These are phyloP conservation scores for Neonectria neomacrospora DNA, from an alignment of 2,329 filamentous ascomycete genomes.

Conservation along the genomic window DNA sequence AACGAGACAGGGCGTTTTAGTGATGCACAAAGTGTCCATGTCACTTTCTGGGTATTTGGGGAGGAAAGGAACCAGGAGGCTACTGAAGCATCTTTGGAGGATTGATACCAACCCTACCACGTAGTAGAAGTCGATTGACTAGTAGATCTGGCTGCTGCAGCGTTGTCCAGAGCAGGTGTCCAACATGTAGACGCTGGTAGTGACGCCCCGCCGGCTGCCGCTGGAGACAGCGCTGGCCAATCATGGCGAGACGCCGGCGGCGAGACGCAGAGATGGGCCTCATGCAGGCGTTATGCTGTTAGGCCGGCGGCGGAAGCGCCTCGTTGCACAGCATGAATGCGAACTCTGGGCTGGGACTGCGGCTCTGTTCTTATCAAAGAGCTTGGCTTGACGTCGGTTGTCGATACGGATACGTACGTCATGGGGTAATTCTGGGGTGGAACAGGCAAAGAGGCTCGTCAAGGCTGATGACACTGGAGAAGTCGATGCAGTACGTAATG, in stretches of 20 bases:
- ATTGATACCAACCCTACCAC: too few species aligned
- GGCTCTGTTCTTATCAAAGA: constrained; percentile 9
- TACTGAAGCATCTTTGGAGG: neutral
- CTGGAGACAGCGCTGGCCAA: neutral
- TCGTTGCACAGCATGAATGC: neutral
- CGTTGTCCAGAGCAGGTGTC: neutral
- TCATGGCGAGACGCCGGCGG: constrained; percentile 15
- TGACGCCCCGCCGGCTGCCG: neutral
- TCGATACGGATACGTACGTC: neutral
- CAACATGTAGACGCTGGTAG: constrained; percentile 10
- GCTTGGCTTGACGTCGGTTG: constrained; percentile 5
- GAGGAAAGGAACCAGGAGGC: neutral
- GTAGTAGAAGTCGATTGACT: neutral
- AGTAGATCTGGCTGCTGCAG: neutral
- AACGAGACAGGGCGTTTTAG: neutral
- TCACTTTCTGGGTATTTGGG: neutral
- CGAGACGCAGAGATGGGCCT: neutral
- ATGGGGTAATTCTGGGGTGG: neutral
- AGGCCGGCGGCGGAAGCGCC: constrained; percentile 7
- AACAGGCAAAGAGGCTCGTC: neutral
- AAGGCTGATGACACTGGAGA: neutral
- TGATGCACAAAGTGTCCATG: neutral
- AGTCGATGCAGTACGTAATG: constrained; percentile 14
- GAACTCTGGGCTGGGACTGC: neutral
- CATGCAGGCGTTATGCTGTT: neutral